phyloP scores from a whole-genome alignment of 345 rosid genomes.

The Iberis pinnata region DNA sequence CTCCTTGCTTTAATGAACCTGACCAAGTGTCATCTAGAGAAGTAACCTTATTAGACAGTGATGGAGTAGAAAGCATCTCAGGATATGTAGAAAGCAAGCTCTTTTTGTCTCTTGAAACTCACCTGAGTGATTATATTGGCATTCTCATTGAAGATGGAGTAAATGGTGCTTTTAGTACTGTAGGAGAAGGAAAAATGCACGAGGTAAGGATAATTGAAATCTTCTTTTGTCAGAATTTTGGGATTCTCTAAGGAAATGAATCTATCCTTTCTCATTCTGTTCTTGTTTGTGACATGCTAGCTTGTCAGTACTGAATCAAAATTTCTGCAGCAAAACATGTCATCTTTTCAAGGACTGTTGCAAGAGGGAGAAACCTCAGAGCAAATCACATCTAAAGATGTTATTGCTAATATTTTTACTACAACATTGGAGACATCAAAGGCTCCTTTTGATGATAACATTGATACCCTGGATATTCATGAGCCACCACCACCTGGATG shows the following conservation, averaged over 20 bases:
- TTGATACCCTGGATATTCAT: constrained; percentile 34
- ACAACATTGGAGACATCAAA: constrained; percentile 40
- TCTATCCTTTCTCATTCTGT: constrained; percentile 4
- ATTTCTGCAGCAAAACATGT: constrained; percentile 39
- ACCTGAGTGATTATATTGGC: constrained; percentile 40
- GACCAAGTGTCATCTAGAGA: constrained; percentile 32
- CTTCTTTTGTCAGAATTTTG: neutral
- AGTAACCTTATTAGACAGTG: constrained; percentile 16
- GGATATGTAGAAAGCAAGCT: constrained; percentile 58
- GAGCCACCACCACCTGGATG: constrained; percentile 75
- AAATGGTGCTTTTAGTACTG: constrained; percentile 27
- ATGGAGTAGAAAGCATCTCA: constrained; percentile 29
- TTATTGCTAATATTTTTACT: constrained; percentile 33
- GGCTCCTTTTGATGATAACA: constrained; percentile 27
- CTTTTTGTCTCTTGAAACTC: constrained; percentile 41
- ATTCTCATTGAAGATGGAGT: constrained; percentile 50
- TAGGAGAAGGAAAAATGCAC: constrained; percentile 27
- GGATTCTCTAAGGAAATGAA: neutral
- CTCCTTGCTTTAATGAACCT: constrained; percentile 42
- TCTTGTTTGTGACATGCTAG: constrained; percentile 14
- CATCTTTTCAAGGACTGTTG: constrained; percentile 26
- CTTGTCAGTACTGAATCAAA: constrained; percentile 13
- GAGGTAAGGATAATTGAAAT: constrained; percentile 37
- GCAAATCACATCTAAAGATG: constrained; percentile 31
- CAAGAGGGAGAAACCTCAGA: constrained; percentile 28